These are phyloP conservation scores for Mycena crocata DNA, from an alignment of 768 basidiomycete genomes.

Conservation along the genomic window DNA sequence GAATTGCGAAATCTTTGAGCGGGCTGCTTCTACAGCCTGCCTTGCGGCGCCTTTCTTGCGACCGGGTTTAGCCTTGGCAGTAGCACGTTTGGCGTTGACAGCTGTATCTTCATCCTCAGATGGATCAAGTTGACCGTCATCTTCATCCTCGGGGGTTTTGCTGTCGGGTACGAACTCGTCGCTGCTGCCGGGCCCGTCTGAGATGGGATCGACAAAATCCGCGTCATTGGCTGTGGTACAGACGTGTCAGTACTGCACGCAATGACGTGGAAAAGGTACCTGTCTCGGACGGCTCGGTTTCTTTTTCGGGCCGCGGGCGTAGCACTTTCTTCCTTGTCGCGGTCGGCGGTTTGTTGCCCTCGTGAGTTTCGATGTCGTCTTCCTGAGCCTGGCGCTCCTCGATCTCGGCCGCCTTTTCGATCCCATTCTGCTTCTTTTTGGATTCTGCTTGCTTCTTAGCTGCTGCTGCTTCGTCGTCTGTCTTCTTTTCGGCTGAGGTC, in stretches of 20 bases:
- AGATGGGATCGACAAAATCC: not conserved
- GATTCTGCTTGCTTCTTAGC: not conserved
- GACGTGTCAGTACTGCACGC: not conserved
- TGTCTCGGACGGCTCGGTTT: not conserved
- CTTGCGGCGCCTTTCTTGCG: not conserved
- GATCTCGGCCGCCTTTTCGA: slow-evolving; percentile 1
- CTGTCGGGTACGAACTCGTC: not conserved
- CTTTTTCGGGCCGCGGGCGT: not conserved
- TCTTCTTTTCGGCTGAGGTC: not conserved
- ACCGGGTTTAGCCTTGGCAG: too few species aligned
- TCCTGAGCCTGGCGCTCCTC: not conserved
- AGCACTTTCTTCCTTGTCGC: not conserved
- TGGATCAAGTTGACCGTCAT: not conserved
- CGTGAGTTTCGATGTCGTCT: too few species aligned
- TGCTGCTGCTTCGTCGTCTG: not conserved
- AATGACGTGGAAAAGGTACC: not conserved
- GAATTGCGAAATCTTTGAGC: not conserved
- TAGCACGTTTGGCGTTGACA: too few species aligned
- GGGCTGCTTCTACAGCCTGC: not conserved
- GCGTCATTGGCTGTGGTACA: not conserved
- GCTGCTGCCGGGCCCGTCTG: slow-evolving; percentile 3
- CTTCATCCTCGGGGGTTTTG: not conserved
- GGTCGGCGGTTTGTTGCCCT: slow-evolving; percentile 8
- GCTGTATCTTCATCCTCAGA: too few species aligned
- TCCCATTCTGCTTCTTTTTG: not conserved